Evolutionary conservation across 805 yeast genomes (phyloP).

Genomic region (Metschnikowia noctiluminum): DNA sequence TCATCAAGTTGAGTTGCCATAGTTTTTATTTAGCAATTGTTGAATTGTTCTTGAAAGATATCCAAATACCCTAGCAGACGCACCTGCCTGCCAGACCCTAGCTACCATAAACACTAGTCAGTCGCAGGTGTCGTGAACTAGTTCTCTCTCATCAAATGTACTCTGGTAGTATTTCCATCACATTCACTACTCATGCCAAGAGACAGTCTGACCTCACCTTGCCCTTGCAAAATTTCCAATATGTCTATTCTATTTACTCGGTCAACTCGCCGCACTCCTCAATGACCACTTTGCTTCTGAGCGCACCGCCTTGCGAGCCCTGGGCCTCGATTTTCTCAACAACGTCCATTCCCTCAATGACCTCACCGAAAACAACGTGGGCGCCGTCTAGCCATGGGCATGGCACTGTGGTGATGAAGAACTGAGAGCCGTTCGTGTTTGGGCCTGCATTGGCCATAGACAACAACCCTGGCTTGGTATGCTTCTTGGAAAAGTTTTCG

Average conservation of each 20-base stretch:
- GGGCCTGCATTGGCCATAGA: slow-evolving; percentile 82
- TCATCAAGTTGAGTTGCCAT: too few species aligned
- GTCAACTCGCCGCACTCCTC: slow-evolving; percentile 28
- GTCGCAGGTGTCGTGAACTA: too few species aligned
- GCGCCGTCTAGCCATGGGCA: slow-evolving; percentile 91
- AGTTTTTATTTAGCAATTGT: too few species aligned
- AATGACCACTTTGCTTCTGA: slow-evolving; percentile 20
- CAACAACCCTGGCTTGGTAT: slow-evolving; percentile 58
- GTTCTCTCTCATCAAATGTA: too few species aligned
- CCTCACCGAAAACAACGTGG: slow-evolving; percentile 97
- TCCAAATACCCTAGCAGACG: too few species aligned
- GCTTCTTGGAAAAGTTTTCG: slow-evolving; percentile 71
- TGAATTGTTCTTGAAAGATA: too few species aligned
- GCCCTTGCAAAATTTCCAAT: not conserved
- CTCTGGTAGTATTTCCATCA: too few species aligned
- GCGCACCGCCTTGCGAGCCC: slow-evolving; percentile 22
- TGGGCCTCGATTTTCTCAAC: slow-evolving; percentile 64
- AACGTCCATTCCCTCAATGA: slow-evolving; percentile 81
- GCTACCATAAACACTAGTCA: too few species aligned
- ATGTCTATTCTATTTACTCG: slow-evolving; percentile 9
- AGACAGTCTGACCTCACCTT: not conserved
- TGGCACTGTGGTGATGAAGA: slow-evolving; percentile 88
- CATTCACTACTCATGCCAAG: too few species aligned
- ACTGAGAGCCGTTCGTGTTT: slow-evolving; percentile 87
- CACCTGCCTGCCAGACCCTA: too few species aligned